These are phyloP conservation scores for Ceratocystis colombiana DNA, from an alignment of 2,329 filamentous ascomycete species.

Conservation along the genomic window DNA sequence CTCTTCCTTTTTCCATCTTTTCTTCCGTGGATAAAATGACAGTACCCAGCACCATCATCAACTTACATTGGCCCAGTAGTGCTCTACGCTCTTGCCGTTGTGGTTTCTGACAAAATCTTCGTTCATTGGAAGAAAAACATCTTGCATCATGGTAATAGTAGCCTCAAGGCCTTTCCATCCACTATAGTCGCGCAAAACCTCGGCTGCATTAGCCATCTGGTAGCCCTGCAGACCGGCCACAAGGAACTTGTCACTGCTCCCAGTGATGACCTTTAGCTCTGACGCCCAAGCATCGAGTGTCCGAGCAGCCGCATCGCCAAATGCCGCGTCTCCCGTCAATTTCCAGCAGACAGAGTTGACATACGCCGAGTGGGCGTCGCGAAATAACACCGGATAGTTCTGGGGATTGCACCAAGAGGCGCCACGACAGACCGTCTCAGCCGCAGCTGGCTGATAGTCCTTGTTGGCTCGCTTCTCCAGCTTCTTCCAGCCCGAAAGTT, in stretches of 20 bases:
- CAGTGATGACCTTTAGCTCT: slow-evolving; percentile 32
- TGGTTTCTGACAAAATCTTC: neutral
- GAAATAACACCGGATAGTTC: neutral
- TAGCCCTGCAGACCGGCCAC: slow-evolving; percentile 39
- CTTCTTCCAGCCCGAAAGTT: slow-evolving; percentile 32
- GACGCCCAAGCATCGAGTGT: slow-evolving; percentile 36
- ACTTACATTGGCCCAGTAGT: slow-evolving; percentile 6
- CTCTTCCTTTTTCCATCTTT: too few species aligned
- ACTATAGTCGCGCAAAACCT: slow-evolving; percentile 34
- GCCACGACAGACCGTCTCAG: slow-evolving; percentile 33
- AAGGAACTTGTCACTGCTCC: slow-evolving; percentile 34
- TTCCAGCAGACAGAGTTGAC: slow-evolving; percentile 36
- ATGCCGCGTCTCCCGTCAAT: slow-evolving; percentile 33
- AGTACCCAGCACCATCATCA: neutral
- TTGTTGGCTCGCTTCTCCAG: slow-evolving; percentile 31
- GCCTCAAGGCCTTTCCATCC: slow-evolving; percentile 26
- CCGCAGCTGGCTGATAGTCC: slow-evolving; percentile 30
- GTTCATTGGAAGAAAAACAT: slow-evolving; percentile 30
- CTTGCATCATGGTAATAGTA: slow-evolving; percentile 27
- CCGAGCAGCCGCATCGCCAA: slow-evolving; percentile 33
- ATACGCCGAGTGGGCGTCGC: slow-evolving; percentile 31
- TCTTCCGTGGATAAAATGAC: too few species aligned
- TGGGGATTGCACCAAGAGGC: neutral
- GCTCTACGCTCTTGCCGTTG: neutral
- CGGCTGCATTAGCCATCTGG: slow-evolving; percentile 39